Evolutionary conservation across 2,329 filamentous ascomycete species (phyloP).

Genomic region (Fusarium duplospermum): DNA sequence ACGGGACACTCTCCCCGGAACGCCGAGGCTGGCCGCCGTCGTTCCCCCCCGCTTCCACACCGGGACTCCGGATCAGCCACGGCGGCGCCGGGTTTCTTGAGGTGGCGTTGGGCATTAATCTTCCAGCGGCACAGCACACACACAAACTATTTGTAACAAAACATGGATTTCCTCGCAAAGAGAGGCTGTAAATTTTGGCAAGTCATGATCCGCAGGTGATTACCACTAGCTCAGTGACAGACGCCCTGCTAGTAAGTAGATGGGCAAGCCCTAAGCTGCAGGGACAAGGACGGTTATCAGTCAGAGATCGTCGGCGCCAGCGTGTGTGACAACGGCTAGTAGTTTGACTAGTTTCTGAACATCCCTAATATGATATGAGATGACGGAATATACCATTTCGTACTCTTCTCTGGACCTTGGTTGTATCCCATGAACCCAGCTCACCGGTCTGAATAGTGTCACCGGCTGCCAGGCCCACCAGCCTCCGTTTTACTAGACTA

Average conservation of each 20-base stretch:
- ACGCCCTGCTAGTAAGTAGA: not conserved
- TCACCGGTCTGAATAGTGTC: not conserved
- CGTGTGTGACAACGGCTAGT: not conserved
- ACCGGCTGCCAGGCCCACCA: not conserved
- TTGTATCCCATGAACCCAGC: not conserved
- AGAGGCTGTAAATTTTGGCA: not conserved
- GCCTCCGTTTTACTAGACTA: not conserved
- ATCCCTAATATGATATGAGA: not conserved
- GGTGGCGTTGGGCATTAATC: not conserved
- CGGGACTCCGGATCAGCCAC: not conserved
- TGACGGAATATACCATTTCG: not conserved
- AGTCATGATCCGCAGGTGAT: not conserved
- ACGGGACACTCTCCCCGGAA: not conserved
- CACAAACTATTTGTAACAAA: not conserved
- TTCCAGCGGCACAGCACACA: not conserved
- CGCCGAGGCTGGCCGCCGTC: not conserved
- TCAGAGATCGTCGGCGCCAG: not conserved
- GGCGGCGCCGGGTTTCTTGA: constrained; percentile 3
- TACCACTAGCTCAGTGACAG: not conserved
- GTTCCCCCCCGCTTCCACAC: not conserved
- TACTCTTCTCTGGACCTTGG: not conserved
- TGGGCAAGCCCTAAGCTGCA: not conserved
- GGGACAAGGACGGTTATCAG: not conserved
- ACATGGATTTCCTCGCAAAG: not conserved
- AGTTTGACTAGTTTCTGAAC: not conserved